Evolutionary conservation across 305 asterid species (phyloP).

Genomic region (Fraxinus latifolia): DNA sequence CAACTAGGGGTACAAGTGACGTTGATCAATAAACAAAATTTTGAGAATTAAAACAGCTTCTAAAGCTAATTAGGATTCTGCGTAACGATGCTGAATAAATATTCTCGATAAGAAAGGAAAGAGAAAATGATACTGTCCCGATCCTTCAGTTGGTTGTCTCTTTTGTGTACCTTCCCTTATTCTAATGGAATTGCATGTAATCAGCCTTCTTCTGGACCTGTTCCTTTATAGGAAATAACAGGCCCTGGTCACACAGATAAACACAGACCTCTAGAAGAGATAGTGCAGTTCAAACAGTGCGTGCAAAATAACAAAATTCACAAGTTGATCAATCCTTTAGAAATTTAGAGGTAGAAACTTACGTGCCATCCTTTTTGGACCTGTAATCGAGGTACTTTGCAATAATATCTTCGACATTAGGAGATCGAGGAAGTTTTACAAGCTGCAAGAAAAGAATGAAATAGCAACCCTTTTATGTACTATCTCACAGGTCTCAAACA

Average conservation of each 20-base stretch:
- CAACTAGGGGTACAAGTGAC: not conserved
- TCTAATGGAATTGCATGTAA: not conserved
- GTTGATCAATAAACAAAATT: not conserved
- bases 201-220: not conserved
- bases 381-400: constrained; percentile 68
- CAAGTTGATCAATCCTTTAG: constrained; percentile 11
- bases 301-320: not conserved
- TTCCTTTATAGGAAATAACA: not conserved
- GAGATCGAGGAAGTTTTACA: constrained; percentile 88
- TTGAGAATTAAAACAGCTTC: not conserved
- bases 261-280: constrained; percentile 15
- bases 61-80: not conserved
- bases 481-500: not conserved
- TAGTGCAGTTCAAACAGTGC: constrained; percentile 13
- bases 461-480: constrained; percentile 12
- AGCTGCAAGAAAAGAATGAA: constrained; percentile 57
- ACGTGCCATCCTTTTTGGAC: constrained; percentile 81
- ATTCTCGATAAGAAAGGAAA: not conserved
- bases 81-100: not conserved
- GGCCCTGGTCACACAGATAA: constrained; percentile 11
- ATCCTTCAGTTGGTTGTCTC: not conserved
- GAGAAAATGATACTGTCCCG: not conserved
- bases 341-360: constrained; percentile 38
- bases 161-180: not conserved
- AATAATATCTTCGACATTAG: constrained; percentile 76